Evolutionary conservation across 2,329 filamentous ascomycete species (phyloP).

Genomic region (Ceratocystis papillata): DNA sequence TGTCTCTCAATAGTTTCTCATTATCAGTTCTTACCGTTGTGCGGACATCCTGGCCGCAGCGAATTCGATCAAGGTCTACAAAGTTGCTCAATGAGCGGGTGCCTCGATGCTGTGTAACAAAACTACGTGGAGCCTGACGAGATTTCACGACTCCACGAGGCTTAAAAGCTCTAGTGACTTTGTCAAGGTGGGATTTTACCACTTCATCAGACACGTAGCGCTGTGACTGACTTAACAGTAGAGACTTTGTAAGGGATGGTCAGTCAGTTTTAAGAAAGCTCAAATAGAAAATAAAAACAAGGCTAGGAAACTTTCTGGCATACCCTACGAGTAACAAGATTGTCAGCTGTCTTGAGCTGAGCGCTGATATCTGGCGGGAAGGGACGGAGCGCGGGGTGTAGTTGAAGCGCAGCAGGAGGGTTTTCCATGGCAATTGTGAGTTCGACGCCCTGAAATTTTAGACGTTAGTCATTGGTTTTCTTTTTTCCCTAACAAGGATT

Average conservation of each 20-base stretch:
- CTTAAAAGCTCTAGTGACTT: conserved; percentile 5
- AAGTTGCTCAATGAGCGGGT: conserved; percentile 29
- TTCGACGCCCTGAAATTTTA: not conserved
- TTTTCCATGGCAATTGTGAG: conserved; percentile 5
- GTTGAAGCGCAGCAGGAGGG: not conserved
- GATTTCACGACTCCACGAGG: conserved; percentile 10
- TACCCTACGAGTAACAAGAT: conserved; percentile 1
- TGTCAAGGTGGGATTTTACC: conserved; percentile 3
- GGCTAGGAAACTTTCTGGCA: not conserved
- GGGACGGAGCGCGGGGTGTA: not conserved
- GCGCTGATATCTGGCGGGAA: not conserved
- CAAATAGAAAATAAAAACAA: not conserved
- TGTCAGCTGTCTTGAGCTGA: not conserved
- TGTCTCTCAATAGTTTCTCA: not conserved
- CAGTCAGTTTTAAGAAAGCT: not conserved
- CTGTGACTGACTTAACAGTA: not conserved
- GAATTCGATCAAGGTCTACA: conserved; percentile 47
- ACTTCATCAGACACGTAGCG: conserved; percentile 5
- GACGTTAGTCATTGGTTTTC: not conserved
- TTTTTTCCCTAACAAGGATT: not conserved
- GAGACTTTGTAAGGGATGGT: not conserved
- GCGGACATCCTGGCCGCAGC: conserved; percentile 48
- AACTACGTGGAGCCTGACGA: not conserved
- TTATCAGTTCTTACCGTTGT: conserved; percentile 51
- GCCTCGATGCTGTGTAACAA: not conserved